Evolutionary conservation across 2,329 filamentous ascomycete genomes (phyloP), one percentile per base, ranked within the genome.

Genomic region (Fonsecaea nubica): DNA sequence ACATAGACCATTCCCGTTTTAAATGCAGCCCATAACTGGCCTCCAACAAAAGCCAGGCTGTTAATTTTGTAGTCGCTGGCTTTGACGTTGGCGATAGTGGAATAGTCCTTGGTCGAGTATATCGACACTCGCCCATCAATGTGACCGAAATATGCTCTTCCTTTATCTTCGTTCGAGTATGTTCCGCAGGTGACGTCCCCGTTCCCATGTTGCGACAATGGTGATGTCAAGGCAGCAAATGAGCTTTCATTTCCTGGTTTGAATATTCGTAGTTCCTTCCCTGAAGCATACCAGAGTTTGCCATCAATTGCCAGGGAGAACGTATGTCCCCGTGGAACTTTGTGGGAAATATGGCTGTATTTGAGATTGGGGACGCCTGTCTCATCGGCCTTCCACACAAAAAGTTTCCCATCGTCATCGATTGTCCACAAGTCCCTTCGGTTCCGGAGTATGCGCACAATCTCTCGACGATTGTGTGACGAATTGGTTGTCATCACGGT

Each of bases 1-100:
- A 98, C 91, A 74, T 92, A 95, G 36, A 97, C 88, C 85, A 90
- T 96, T 15, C 95, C 95, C 0, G 92, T 97, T 77, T 94, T 97
- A 80, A 93, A 98, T 2, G 90, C 94, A 33, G 93, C 92, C 95
- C 95, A 99, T 0, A 99, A 83, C 74, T 92, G 87, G 67, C 89
- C 86, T 4, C 93, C 93, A 2, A 93, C 90, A 8, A 92, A 92
- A 1, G 89, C 87, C 62, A 99, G 82, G 40, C 91, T 89, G 76
- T 93, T 97, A 78, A 99, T 96, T 79, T 97, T 98, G 85, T 96
- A 98, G 13, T 93, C 86, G 77, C 93, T 98, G 72, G 97, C 86
- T 74, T 89, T 97, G 67, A 98, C 82, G 40, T 96, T 84, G 4
- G 87, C 88, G n/a, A 96, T 75, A 73, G 92, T 97, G 0, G 87